Evolutionary conservation across 2,329 filamentous ascomycete genomes (phyloP).

Genomic region (Capronia americana): DNA sequence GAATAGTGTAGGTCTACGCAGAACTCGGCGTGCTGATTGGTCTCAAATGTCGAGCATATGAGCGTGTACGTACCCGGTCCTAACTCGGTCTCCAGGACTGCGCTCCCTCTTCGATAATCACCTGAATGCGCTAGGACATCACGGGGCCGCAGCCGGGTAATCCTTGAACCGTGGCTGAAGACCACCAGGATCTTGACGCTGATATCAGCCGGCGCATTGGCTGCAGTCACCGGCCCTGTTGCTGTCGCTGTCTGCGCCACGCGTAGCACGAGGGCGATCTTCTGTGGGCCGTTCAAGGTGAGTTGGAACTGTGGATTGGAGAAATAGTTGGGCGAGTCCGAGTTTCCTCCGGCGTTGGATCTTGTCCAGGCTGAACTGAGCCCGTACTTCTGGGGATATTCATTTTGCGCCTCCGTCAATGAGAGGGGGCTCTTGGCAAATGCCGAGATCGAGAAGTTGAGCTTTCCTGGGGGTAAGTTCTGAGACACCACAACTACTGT

Average conservation of each 20-base stretch:
- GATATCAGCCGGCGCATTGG: conserved; percentile 59
- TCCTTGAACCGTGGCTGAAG: conserved; percentile 63
- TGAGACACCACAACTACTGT: conserved; percentile 79
- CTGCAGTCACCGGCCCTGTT: conserved; percentile 55
- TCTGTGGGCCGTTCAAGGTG: conserved; percentile 50
- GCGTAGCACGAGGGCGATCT: conserved; percentile 33
- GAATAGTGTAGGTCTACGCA: conserved; percentile 73
- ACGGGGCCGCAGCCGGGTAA: conserved; percentile 70
- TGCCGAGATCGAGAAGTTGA: conserved; percentile 86
- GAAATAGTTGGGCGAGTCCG: conserved; percentile 76
- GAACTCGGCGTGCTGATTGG: conserved; percentile 69
- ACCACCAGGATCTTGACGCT: conserved; percentile 80
- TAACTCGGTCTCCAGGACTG: conserved; percentile 69
- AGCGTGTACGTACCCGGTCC: conserved; percentile 71
- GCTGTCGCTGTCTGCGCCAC: conserved; percentile 46
- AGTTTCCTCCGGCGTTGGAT: conserved; percentile 83
- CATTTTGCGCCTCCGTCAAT: conserved; percentile 67
- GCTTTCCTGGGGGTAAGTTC: conserved; percentile 72
- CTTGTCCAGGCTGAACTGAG: conserved; percentile 74
- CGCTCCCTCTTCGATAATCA: conserved; percentile 84
- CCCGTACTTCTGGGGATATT: conserved; percentile 65
- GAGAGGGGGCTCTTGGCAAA: conserved; percentile 71
- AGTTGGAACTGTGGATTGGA: conserved; percentile 87
- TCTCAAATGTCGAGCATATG: conserved; percentile 41
- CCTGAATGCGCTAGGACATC: conserved; percentile 83